Conservation (phyloP, 768 basidiomycete genomes). For the Cubamyces lactineus region DNA sequence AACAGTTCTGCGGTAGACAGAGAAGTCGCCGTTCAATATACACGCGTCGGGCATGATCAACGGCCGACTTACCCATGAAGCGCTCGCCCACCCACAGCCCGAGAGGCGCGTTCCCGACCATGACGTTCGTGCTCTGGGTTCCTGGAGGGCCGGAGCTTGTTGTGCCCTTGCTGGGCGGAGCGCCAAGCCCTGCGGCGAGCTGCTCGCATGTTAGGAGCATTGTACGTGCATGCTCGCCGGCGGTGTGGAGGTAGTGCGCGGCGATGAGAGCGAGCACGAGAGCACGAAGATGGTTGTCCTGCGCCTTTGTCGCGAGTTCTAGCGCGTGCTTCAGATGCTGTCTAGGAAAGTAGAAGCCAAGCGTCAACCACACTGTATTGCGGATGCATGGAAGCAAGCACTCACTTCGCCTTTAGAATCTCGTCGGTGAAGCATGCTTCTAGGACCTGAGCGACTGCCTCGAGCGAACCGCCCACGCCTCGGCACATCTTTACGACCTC, state of each 20-base stretch:
- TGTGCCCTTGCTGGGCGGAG: slow-evolving; percentile 36
- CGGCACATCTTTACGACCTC: slow-evolving; percentile 48
- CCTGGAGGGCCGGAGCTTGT: slow-evolving; percentile 26
- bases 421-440: slow-evolving; percentile 53
- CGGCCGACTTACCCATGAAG: slow-evolving; percentile 53
- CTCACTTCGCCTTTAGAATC: slow-evolving; percentile 65
- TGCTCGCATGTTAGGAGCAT: slow-evolving; percentile 72
- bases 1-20: slow-evolving; percentile 51
- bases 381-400: slow-evolving; percentile 2
- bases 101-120: slow-evolving; percentile 63
- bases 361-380: background rate
- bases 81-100: slow-evolving; percentile 76
- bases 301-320: slow-evolving; percentile 55
- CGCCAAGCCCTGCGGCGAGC: slow-evolving; percentile 72
- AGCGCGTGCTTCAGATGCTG: slow-evolving; percentile 64
- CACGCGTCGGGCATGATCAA: background rate
- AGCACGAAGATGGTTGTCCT: slow-evolving; percentile 76
- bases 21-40: background rate
- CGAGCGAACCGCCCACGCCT: slow-evolving; percentile 55
- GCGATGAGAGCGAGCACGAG: slow-evolving; percentile 68
- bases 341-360: slow-evolving; percentile 36
- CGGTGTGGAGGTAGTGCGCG: slow-evolving; percentile 72
- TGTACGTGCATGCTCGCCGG: slow-evolving; percentile 64
- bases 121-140: slow-evolving; percentile 13
- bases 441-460: slow-evolving; percentile 58